These are phyloP conservation scores for Aspergillus flavus DNA, from an alignment of 2,329 filamentous ascomycete genomes.

Conservation along the genomic window DNA sequence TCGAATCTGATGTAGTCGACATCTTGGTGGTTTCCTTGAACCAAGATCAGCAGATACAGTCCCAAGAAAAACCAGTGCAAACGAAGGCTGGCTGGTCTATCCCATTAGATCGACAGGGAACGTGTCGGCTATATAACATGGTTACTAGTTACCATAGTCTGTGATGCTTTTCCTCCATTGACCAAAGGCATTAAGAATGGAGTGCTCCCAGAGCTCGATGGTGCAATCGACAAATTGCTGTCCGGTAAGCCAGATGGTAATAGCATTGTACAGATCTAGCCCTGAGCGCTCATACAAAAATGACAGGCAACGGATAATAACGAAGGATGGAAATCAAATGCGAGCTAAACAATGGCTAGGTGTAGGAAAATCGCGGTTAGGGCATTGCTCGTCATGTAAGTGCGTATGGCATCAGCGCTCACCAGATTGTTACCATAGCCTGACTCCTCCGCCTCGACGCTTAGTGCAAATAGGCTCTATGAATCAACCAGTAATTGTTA, in stretches of 20 bases:
- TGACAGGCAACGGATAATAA: neutral
- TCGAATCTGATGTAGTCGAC: neutral
- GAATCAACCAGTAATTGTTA: neutral
- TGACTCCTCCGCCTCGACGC: neutral
- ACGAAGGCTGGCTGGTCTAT: neutral
- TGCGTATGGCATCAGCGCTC: slow-evolving; percentile 1
- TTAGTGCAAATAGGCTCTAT: neutral
- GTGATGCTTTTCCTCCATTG: neutral
- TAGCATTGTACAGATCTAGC: neutral
- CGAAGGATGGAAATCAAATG: neutral
- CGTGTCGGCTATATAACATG: neutral
- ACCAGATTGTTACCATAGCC: neutral
- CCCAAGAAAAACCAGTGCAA: neutral
- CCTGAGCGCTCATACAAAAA: neutral
- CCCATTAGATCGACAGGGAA: neutral
- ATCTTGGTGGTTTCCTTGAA: neutral
- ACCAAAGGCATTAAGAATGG: neutral
- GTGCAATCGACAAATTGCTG: neutral
- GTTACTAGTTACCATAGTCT: neutral
- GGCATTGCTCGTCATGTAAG: slow-evolving; percentile 3
- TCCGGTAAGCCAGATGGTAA: neutral
- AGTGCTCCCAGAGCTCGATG: neutral
- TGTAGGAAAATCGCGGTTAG: neutral
- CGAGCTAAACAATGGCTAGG: neutral
- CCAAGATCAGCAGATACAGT: neutral